These are phyloP conservation scores for Trichoderma semiorbis DNA, from an alignment of 2,329 filamentous ascomycete genomes.

Conservation along the genomic window DNA sequence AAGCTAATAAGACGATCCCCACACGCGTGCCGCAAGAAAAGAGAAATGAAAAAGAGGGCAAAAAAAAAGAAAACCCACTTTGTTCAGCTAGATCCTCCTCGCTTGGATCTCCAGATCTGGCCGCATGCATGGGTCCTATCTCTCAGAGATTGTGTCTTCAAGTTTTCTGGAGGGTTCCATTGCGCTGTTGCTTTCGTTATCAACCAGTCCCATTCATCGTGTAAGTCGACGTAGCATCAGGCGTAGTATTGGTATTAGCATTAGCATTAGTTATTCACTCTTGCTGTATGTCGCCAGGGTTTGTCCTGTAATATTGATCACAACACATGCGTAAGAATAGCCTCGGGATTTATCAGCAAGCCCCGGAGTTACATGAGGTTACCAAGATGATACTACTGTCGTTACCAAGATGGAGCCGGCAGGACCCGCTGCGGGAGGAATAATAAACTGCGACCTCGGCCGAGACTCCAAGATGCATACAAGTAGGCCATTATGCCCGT, in stretches of 20 bases:
- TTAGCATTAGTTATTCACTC: background rate
- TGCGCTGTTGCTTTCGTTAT: background rate
- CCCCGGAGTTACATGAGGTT: background rate
- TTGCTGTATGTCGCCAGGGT: background rate
- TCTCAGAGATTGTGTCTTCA: background rate
- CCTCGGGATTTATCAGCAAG: constrained; percentile 10
- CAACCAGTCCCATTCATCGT: background rate
- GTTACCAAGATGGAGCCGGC: background rate
- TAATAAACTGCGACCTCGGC: constrained; percentile 4
- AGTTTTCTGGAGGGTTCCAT: constrained; percentile 6
- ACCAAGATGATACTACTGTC: background rate
- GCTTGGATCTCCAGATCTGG: constrained; percentile 11
- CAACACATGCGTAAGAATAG: background rate
- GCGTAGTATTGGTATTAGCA: background rate
- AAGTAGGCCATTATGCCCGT: background rate
- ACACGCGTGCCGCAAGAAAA: background rate
- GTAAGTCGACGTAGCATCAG: background rate
- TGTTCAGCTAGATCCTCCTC: background rate
- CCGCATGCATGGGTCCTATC: background rate
- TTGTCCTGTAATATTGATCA: background rate
- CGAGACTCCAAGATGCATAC: background rate
- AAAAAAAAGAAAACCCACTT: background rate
- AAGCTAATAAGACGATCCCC: background rate
- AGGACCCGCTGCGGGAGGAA: constrained; percentile 3
- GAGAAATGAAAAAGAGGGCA: background rate